Conservation (phyloP, 805 yeast species). For the Saccharomycopsis sp. region DNA sequence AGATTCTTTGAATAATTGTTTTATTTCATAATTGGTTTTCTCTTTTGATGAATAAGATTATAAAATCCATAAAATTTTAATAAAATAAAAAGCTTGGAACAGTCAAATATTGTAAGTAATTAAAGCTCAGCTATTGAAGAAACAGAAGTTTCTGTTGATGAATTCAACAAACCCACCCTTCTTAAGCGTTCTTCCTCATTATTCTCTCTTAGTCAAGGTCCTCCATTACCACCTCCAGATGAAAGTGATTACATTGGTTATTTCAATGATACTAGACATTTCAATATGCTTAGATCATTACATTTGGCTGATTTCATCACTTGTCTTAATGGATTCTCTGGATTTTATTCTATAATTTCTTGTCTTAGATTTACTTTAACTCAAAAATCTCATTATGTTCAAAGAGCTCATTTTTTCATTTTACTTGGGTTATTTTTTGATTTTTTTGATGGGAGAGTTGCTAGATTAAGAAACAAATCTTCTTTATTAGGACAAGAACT, state of each 20-base stretch:
- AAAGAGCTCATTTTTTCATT: slow-evolving; percentile 83
- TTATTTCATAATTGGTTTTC: too few species aligned
- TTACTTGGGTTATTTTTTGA: slow-evolving; percentile 91
- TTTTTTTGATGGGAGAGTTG: slow-evolving; percentile 94
- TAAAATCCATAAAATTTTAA: too few species aligned
- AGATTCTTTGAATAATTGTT: too few species aligned
- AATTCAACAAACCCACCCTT: slow-evolving; percentile 10
- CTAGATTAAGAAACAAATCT: slow-evolving; percentile 84
- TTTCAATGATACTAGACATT: slow-evolving; percentile 74
- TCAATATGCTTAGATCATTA: slow-evolving; percentile 73
- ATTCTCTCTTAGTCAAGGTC: slow-evolving; percentile 13
- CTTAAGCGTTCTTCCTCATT: slow-evolving; percentile 16
- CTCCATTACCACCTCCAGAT: slow-evolving; percentile 66
- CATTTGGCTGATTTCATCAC: slow-evolving; percentile 97
- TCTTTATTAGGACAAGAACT: slow-evolving; percentile 95
- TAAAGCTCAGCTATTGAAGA: slow-evolving; percentile 1
- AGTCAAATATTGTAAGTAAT: too few species aligned
- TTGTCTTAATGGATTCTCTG: slow-evolving; percentile 85
- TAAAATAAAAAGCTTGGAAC: too few species aligned
- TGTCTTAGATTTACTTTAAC: slow-evolving; percentile 74
- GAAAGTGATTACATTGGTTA: slow-evolving; percentile 68
- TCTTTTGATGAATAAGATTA: background rate
- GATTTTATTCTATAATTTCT: slow-evolving; percentile 82
- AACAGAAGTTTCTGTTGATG: too few species aligned
- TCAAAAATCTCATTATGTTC: slow-evolving; percentile 57